Percentiles rank a stretch among this genome's conserved stretches.
Conservation (phyloP, 495 filamentous ascomycete species). For the Venustampulla echinocandica region DNA sequence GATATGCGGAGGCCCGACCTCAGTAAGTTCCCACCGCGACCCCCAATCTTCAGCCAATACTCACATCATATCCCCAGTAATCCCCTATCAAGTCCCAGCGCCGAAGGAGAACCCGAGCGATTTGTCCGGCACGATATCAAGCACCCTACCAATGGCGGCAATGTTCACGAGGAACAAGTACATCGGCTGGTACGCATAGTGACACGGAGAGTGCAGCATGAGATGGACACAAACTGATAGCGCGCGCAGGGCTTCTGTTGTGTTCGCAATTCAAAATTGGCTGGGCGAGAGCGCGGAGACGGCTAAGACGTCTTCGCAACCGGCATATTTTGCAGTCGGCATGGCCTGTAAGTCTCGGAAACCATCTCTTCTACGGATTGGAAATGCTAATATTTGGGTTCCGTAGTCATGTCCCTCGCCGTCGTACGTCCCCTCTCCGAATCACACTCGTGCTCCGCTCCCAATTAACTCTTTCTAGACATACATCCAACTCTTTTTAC, state of each 20-base stretch:
- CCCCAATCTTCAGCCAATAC: not conserved
- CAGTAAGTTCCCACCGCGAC: constrained; percentile 42
- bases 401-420: constrained; percentile 66
- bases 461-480: constrained; percentile 30
- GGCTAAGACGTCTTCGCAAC: constrained; percentile 56
- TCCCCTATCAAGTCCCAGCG: constrained; percentile 41
- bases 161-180: constrained; percentile 89
- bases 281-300: constrained; percentile 73
- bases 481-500: constrained; percentile 80
- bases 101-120: constrained; percentile 37
- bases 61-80: constrained; percentile 27
- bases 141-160: constrained; percentile 86
- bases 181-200: constrained; percentile 64
- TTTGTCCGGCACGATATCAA: constrained; percentile 60
- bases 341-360: constrained; percentile 64
- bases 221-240: too few species aligned
- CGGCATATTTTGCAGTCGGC: constrained; percentile 74
- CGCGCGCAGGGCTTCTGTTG: constrained; percentile 70
- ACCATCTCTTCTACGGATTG: not conserved
- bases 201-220: not conserved
- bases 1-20: constrained; percentile 83
- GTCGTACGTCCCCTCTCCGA: constrained; percentile 34
- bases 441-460: constrained; percentile 31
- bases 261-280: constrained; percentile 79
- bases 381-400: constrained; percentile 9